Evolutionary conservation across 208 protist genomes (phyloP), one percentile per base, ranked within the genome.

Genomic region (Wallacemonas sp.): DNA sequence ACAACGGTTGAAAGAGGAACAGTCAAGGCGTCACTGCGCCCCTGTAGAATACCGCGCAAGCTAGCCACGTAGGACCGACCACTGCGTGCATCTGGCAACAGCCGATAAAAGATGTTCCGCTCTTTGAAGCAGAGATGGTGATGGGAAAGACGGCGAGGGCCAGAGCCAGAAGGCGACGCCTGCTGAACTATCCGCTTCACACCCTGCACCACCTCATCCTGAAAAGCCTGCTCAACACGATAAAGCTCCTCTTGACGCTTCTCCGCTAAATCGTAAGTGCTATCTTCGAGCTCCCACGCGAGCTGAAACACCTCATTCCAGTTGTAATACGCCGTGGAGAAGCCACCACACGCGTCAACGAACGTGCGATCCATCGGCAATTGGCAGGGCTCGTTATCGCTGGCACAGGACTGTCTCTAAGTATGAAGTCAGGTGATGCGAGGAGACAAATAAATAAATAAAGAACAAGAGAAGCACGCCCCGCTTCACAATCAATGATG

Each of bases 291-390:
- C 71, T 88, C 84, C 76, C 82, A 77, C 11, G 82, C 84, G 2
- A 87, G 64, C 70, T 94, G 88, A 53, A 86, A 94, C 30, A 80
- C 51, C 21, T 80, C 82, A 70, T 94, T 94, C 88, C 88, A 94
- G 74, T 91, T 76, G 2, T 54, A 22, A 30, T 41, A 66, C 0
- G 63, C 80, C 11, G 51, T 45, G 21, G 70, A 82, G 27, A 87
- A 80, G 42, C 67, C 53, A 28, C 70, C 44, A 66, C 81, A 90
- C 26, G 67, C 77, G 28, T 74, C 65, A 22, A 82, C 66, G 53
- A 75, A 82, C 0, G 61, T 73, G 24, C 60, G 38, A 44, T 86
- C 80, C 80, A 82, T 82, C 14, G n/a, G n/a, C n/a, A n/a, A n/a
- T n/a, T n/a, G n/a, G n/a, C n/a, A n/a, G n/a, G n/a, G n/a, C n/a